A percentile compares a stretch with the other conserved stretches of the same genome.
These are phyloP conservation scores for Carpinus fangiana DNA, from an alignment of 306 rosid genomes.

Conservation along the genomic window DNA sequence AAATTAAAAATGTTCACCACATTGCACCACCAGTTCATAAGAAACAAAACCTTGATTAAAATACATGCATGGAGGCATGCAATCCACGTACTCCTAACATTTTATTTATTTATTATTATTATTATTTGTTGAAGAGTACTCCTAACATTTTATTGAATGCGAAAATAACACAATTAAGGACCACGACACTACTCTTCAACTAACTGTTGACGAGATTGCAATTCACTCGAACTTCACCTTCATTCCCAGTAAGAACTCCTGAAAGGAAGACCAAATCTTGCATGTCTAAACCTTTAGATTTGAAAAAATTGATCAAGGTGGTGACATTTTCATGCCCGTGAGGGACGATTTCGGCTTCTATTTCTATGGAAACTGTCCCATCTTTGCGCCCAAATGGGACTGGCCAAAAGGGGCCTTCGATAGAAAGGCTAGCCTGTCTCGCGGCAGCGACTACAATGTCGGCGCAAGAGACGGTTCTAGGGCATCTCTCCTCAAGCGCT, in stretches of 20 bases:
- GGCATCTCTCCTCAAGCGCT: conserved; percentile 67
- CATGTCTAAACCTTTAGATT: conserved; percentile 49
- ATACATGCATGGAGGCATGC: too few species aligned
- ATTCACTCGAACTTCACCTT: too few species aligned
- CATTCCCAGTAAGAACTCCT: conserved; percentile 13
- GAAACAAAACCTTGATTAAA: too few species aligned
- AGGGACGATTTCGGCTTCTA: conserved; percentile 71
- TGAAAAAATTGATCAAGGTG: conserved; percentile 44
- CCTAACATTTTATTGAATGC: too few species aligned
- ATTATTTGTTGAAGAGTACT: too few species aligned
- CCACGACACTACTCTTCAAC: too few species aligned
- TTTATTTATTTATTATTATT: too few species aligned
- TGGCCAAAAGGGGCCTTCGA: conserved; percentile 93
- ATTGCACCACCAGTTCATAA: too few species aligned
- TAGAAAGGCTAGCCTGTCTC: conserved; percentile 76
- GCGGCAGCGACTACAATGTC: conserved; percentile 83
- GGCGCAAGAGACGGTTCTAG: conserved; percentile 78
- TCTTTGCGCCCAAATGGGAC: conserved; percentile 81
- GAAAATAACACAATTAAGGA: conserved; percentile 1
- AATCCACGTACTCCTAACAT: too few species aligned
- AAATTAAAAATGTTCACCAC: too few species aligned
- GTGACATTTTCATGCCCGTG: conserved; percentile 80
- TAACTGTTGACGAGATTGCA: too few species aligned
- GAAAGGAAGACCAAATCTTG: conserved; percentile 86
- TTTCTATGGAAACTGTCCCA: conserved; percentile 56